These are phyloP conservation scores for Begonia fuchsioides DNA, from an alignment of 306 rosid genomes.

Conservation along the genomic window DNA sequence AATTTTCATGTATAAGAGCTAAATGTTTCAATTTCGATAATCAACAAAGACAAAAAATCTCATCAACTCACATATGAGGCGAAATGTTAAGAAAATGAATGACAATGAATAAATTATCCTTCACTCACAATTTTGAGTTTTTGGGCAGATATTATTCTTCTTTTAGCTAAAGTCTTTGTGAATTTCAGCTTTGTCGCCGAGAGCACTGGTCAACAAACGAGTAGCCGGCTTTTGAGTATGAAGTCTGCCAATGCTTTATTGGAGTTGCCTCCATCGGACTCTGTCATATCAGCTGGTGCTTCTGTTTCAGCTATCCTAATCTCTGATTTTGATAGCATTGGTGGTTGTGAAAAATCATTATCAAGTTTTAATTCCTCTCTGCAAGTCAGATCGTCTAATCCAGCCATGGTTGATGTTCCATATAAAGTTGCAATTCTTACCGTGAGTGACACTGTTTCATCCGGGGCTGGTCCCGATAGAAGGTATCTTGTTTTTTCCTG, in stretches of 20 bases:
- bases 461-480: conserved; percentile 82
- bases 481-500: conserved; percentile 39
- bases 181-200: conserved; percentile 70
- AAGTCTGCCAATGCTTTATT: conserved; percentile 83
- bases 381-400: conserved; percentile 16
- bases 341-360: conserved; percentile 10
- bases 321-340: conserved; percentile 35
- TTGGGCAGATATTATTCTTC: not conserved
- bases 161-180: conserved; percentile 1
- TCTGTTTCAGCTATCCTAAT: conserved; percentile 49
- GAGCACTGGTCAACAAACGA: conserved; percentile 80
- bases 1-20: no score
- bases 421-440: conserved; percentile 71
- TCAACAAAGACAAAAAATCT: no score
- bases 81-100: no score
- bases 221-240: conserved; percentile 81
- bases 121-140: no score
- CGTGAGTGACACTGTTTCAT: conserved; percentile 86
- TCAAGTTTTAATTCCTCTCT: conserved; percentile 15
- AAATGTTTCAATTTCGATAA: no score
- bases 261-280: conserved; percentile 65
- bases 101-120: no score
- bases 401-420: conserved; percentile 19
- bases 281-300: conserved; percentile 46
- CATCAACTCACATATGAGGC: no score